phyloP scores from a whole-genome alignment of 805 yeast genomes.

The Wickerhamomyces alni region DNA sequence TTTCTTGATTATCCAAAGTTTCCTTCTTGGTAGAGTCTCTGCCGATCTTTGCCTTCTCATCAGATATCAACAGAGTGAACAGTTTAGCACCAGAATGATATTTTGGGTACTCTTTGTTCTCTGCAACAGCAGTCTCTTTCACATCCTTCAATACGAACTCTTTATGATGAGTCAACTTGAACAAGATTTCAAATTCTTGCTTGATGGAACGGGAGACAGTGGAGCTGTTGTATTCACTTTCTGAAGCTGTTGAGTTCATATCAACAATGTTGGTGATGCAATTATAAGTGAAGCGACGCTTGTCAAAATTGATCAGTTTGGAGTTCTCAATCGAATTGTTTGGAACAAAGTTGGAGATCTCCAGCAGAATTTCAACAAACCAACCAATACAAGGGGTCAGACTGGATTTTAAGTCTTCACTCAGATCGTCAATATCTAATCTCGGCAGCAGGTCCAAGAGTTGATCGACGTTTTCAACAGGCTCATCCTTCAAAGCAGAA shows the following conservation, averaged over 20 bases:
- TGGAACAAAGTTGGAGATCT: constrained; percentile 71
- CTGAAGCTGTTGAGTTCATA: constrained; percentile 24
- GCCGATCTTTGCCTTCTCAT: constrained; percentile 45
- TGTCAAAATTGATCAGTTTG: constrained; percentile 75
- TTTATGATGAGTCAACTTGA: constrained; percentile 29
- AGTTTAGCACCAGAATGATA: constrained; percentile 32
- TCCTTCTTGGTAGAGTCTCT: constrained; percentile 47
- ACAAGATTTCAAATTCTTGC: constrained; percentile 46
- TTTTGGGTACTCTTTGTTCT: constrained; percentile 32
- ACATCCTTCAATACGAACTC: constrained; percentile 30
- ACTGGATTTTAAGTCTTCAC: constrained; percentile 31
- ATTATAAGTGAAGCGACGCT: constrained; percentile 63
- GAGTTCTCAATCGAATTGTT: constrained; percentile 65
- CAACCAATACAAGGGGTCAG: constrained; percentile 89
- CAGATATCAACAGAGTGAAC: constrained; percentile 39
- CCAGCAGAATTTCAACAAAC: constrained; percentile 76
- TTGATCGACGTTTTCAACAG: constrained; percentile 25
- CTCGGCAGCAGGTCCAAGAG: constrained; percentile 28
- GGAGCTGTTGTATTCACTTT: constrained; percentile 10
- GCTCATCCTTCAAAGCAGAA: constrained; percentile 10
- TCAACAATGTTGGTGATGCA: constrained; percentile 49
- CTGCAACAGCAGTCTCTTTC: constrained; percentile 38
- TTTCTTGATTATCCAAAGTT: constrained; percentile 29
- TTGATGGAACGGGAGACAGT: constrained; percentile 26
- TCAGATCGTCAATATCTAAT: constrained; percentile 27